Percentiles rank a stretch among this genome's conserved stretches.
phyloP scores from a whole-genome alignment of 768 basidiomycete genomes.

The Boletus subparvulus region DNA sequence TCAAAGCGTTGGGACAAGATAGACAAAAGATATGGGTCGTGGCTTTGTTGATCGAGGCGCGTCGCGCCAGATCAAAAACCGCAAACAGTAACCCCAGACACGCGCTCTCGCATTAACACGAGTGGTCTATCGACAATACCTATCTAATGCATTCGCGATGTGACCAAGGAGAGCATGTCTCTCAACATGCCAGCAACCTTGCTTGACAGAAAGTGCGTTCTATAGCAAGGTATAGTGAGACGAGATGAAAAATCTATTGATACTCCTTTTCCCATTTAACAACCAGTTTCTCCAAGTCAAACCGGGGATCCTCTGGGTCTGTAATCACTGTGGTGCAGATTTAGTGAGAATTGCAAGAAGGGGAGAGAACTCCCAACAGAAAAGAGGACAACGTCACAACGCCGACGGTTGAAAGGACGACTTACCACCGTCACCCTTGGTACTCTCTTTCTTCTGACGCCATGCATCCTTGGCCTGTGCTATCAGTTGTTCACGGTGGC shows the following conservation, averaged over 20 bases:
- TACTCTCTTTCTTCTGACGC: constrained; percentile 68
- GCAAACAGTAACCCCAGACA: not conserved
- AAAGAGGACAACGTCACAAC: not conserved
- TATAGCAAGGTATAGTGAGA: constrained; percentile 31
- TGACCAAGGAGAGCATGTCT: not conserved
- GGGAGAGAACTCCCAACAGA: not conserved
- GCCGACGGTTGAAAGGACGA: constrained; percentile 15
- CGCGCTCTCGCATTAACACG: not conserved
- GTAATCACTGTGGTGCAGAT: constrained; percentile 65
- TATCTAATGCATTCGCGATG: constrained; percentile 8
- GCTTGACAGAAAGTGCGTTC: constrained; percentile 14
- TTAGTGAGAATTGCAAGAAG: constrained; percentile 10
- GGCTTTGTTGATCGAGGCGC: constrained; percentile 20
- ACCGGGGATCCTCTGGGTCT: constrained; percentile 92
- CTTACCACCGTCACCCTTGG: constrained; percentile 57
- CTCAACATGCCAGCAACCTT: constrained; percentile 6
- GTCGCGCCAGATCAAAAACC: constrained; percentile 20
- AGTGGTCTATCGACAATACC: not conserved
- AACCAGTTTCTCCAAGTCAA: constrained; percentile 92
- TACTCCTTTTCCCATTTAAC: constrained; percentile 71
- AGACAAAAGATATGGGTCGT: not conserved
- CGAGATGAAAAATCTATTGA: constrained; percentile 41
- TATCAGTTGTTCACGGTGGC: constrained; percentile 74
- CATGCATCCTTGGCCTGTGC: constrained; percentile 88
- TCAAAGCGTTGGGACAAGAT: not conserved